These are phyloP conservation scores for Beauveria rudraprayagi DNA, from an alignment of 2,329 filamentous ascomycete species.

Conservation along the genomic window DNA sequence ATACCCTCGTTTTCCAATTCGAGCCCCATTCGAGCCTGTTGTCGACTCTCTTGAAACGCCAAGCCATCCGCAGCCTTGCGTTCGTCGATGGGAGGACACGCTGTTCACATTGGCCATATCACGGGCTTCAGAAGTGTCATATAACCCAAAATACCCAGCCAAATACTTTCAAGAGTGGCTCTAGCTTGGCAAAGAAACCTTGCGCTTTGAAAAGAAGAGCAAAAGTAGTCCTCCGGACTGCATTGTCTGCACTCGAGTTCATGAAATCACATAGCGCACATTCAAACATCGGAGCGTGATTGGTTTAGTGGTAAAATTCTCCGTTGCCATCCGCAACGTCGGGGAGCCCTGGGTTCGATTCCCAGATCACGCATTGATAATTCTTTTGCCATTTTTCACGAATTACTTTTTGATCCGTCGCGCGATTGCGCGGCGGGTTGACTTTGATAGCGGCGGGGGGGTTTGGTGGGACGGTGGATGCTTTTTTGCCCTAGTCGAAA, in stretches of 20 bases:
- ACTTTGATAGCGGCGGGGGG: neutral
- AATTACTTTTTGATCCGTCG: neutral
- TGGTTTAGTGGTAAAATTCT: slow-evolving; percentile 20
- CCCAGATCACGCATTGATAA: slow-evolving; percentile 16
- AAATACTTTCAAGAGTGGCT: too few species aligned
- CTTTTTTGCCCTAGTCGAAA: neutral
- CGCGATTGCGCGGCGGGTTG: neutral
- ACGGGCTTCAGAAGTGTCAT: too few species aligned
- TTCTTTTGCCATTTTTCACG: slow-evolving; percentile 1
- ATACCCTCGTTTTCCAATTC: too few species aligned
- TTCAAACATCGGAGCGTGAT: slow-evolving; percentile 10
- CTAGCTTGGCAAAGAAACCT: too few species aligned
- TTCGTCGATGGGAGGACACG: too few species aligned
- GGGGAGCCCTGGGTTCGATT: slow-evolving; percentile 18
- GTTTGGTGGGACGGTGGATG: neutral
- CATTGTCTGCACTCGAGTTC: neutral
- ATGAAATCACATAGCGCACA: neutral
- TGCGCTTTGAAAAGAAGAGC: neutral
- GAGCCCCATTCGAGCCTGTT: too few species aligned
- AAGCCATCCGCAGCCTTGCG: too few species aligned
- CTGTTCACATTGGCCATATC: too few species aligned
- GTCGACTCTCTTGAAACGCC: too few species aligned
- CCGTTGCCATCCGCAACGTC: slow-evolving; percentile 16
- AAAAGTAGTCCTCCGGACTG: neutral
- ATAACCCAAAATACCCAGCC: too few species aligned